A percentile compares a stretch with the other conserved stretches of the same genome.
phyloP scores from a whole-genome alignment of 164 flowering plant species.

The Dillenia turbinata region DNA sequence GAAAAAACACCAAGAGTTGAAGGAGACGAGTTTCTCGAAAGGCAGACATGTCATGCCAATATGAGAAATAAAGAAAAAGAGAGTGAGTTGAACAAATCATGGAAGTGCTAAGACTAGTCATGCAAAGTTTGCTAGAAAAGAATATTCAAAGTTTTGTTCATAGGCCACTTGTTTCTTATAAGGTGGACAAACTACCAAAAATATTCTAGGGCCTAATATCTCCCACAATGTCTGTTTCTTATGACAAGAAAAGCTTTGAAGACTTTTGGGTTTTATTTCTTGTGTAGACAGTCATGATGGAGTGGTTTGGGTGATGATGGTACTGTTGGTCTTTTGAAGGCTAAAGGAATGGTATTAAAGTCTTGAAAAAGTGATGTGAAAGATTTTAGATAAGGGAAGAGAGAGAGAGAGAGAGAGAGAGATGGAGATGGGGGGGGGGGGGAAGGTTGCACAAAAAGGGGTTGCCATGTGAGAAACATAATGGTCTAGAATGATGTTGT shows the following conservation, averaged over 20 bases:
- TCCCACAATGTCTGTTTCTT: constrained; percentile 3
- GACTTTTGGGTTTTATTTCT: no score
- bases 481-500: constrained; percentile 44
- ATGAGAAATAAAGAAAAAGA: constrained; percentile 13
- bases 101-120: constrained; percentile 15
- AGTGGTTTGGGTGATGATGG: constrained; percentile 21
- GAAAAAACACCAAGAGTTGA: constrained; percentile 20
- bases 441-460: constrained; percentile 13
- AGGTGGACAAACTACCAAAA: constrained; percentile 18
- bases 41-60: constrained; percentile 35
- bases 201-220: constrained; percentile 6
- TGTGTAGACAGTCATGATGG: constrained; percentile 21
- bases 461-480: constrained; percentile 45
- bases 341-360: constrained; percentile 1
- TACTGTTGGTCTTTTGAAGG: constrained; percentile 10
- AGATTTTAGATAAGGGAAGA: constrained; percentile 18
- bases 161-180: constrained; percentile 15
- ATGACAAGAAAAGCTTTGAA: no score
- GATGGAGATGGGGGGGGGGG: no score
- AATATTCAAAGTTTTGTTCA: constrained; percentile 13
- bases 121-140: constrained; percentile 7
- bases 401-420: neutral
- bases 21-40: constrained; percentile 18
- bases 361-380: neutral
- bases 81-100: constrained; percentile 19